A percentile compares a stretch with the other conserved stretches of the same genome.
Conservation (phyloP, 2,329 filamentous ascomycete species). For the Cladosporium oxysporum region DNA sequence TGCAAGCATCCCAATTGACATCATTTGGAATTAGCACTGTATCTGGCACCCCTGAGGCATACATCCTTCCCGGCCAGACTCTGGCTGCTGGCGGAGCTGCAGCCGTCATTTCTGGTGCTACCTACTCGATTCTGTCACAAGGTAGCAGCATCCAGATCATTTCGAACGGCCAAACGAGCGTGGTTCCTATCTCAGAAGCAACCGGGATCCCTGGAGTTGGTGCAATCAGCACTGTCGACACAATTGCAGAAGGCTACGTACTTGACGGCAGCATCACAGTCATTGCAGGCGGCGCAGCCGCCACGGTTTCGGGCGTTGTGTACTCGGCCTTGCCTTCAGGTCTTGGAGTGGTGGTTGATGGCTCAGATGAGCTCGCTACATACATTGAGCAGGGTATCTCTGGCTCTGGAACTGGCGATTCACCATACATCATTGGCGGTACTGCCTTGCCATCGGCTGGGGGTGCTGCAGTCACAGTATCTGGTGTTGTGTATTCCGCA, state of each 20-base stretch:
- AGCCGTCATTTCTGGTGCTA: slow-evolving; percentile 2
- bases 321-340: slow-evolving; percentile 19
- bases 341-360: background rate
- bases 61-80: slow-evolving; percentile 7
- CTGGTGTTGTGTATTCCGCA: slow-evolving; percentile 1
- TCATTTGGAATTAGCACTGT: slow-evolving; percentile 3
- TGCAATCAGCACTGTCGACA: background rate
- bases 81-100: slow-evolving; percentile 8
- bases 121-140: slow-evolving; percentile 7
- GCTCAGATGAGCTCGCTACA: background rate
- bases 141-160: background rate
- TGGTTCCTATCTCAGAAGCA: slow-evolving; percentile 1
- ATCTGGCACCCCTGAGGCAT: background rate
- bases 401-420: background rate
- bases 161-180: background rate
- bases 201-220: slow-evolving; percentile 2
- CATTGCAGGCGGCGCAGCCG: background rate
- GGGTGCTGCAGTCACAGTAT: background rate
- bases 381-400: slow-evolving; percentile 16
- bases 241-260: slow-evolving; percentile 2
- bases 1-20: background rate
- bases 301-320: background rate
- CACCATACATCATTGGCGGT: slow-evolving; percentile 1
- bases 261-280: slow-evolving; percentile 15
- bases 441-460: background rate